Base-by-base conservation (phyloP, 805 yeast genomes). In the Candida silvicultrix region DNA sequence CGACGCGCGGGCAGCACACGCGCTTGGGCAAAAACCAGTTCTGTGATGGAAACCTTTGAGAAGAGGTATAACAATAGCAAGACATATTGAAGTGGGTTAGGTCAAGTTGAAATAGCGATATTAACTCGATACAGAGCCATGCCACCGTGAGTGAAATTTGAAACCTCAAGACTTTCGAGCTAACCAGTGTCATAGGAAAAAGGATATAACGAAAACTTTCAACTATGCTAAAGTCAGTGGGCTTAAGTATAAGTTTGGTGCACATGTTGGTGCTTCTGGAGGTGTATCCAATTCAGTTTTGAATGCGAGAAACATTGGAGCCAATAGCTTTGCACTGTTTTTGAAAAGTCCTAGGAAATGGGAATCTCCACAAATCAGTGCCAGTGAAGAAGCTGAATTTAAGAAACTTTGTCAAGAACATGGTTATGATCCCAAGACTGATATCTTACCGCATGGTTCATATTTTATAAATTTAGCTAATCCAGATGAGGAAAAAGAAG, bases 391-490 rank as follows among this genome's bases (percentile, higher is more conserved):
- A 11, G 63, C 60, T 4, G 77, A 79, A 50, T 94, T 94, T 67
- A 75, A 74, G 50, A 67, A 69, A 7, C 68, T 80, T 19, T 89
- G 97, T 60, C 67, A 73, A 45, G 66, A 77, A 45, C 73, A 73
- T 59, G 78, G 82, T 2, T 90, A 81, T 63, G 77, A 89, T 60
- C 83, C 96, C 4, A 60, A 75, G 45, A 84, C 83, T 7, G 96
- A 90, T 58, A 75, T 89, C 42, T 71, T 94, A 42, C 98, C 99
- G 0, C 99, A 94, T 64, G 98, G 97, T 1, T 89, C 95, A 21
- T 94, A 90, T 62, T 81, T 94, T 56, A 90, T 94, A 60, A 94
- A 94, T 61, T 67, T 94, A 50, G 97, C 95, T 21, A 89, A 89
- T 54, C 97, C 97, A 1, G 97, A 89, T 53, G 63, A 64, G 2